Evolutionary conservation across 1,139 yeast species (phyloP).

Genomic region (Arxiozyma slooffiae): DNA sequence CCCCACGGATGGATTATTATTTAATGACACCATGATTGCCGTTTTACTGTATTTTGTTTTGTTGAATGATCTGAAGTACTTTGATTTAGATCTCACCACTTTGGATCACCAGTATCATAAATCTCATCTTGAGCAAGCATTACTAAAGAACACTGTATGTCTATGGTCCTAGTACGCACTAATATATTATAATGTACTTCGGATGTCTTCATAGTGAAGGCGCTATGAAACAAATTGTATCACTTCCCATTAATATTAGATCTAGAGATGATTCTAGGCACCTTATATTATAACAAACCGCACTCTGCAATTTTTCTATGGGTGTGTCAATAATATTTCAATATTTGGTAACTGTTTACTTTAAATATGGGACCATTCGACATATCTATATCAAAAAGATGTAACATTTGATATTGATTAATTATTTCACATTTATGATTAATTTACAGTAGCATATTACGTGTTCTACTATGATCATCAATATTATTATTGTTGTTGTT

Average conservation of each 20-base stretch:
- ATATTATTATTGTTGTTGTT: conserved; percentile 4
- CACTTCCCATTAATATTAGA: conserved; percentile 63
- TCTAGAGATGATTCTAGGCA: conserved; percentile 74
- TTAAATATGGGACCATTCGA: conserved; percentile 62
- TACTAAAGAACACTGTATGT: conserved; percentile 75
- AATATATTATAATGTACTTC: conserved; percentile 79
- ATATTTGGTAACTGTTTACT: conserved; percentile 38
- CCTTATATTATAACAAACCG: conserved; percentile 79
- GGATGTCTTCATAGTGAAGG: conserved; percentile 87
- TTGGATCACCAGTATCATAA: conserved; percentile 40
- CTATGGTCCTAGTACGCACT: conserved; percentile 77
- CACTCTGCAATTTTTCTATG: conserved; percentile 58
- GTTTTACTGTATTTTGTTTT: conserved; percentile 15
- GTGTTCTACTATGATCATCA: conserved; percentile 42
- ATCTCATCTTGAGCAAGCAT: conserved; percentile 88
- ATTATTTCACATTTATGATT: conserved; percentile 51
- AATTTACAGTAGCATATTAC: conserved; percentile 67
- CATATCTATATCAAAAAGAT: conserved; percentile 80
- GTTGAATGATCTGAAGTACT: not conserved
- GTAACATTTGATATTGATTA: conserved; percentile 72
- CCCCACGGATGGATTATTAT: conserved; percentile 92
- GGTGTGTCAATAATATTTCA: conserved; percentile 59
- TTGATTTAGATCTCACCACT: not conserved
- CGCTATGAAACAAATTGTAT: conserved; percentile 71
- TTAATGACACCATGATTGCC: conserved; percentile 75